Conservation (phyloP, 495 filamentous ascomycete genomes). For the Podospora bellae-mahoneyi region DNA sequence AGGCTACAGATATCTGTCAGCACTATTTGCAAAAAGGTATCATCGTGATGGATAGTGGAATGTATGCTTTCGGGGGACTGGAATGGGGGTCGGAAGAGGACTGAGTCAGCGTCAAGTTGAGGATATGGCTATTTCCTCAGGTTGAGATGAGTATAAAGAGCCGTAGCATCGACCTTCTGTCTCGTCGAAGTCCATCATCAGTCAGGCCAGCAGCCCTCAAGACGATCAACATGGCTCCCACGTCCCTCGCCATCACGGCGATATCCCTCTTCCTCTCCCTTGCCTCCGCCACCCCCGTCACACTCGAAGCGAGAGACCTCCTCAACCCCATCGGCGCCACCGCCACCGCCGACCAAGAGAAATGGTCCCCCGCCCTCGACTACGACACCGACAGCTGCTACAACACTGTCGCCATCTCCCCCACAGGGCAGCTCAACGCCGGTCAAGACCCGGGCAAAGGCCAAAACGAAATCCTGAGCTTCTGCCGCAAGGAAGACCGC, state of each 20-base stretch:
- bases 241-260: not conserved
- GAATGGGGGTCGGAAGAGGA: too few relatives aligned
- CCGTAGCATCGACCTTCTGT: too few relatives aligned
- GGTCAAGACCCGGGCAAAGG: slow-evolving; percentile 13
- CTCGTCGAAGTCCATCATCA: not conserved
- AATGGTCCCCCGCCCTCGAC: slow-evolving; percentile 24
- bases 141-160: too few relatives aligned
- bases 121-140: too few relatives aligned
- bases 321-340: slow-evolving; percentile 2
- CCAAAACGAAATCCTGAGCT: not conserved
- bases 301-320: not conserved
- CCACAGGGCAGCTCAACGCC: slow-evolving; percentile 19
- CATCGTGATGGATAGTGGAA: too few relatives aligned
- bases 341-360: slow-evolving; percentile 1
- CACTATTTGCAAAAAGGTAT: too few relatives aligned
- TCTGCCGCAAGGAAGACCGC: slow-evolving; percentile 22
- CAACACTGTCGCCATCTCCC: slow-evolving; percentile 30
- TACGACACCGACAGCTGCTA: slow-evolving; percentile 36
- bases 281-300: not conserved
- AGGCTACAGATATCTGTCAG: too few relatives aligned
- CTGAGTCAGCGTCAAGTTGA: too few relatives aligned
- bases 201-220: not conserved
- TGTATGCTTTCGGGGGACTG: too few relatives aligned
- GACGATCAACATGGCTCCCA: not conserved
- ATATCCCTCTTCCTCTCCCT: not conserved